Conservation (phyloP, 495 filamentous ascomycete species). For the Podospora appendiculata region DNA sequence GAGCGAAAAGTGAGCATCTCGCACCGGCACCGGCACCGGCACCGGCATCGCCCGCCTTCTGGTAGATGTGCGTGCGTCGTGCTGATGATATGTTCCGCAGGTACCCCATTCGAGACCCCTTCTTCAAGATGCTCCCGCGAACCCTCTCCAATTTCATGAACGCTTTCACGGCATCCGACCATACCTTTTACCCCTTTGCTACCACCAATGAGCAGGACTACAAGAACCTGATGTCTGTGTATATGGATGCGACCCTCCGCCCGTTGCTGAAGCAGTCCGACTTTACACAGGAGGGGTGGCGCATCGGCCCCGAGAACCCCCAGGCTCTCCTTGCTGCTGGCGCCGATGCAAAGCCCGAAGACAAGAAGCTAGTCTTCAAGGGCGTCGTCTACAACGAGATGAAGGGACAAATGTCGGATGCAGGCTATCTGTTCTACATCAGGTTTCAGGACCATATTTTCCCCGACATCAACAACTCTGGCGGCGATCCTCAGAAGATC, state of each 20-base stretch:
- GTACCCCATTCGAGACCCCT: conserved; percentile 93
- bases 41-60: not conserved
- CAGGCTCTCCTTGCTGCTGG: conserved; percentile 41
- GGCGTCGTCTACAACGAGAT: conserved; percentile 99
- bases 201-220: conserved; percentile 97
- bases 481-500: conserved; percentile 91
- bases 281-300: conserved; percentile 94
- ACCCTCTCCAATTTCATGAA: conserved; percentile 99
- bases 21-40: too few relatives aligned
- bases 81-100: conserved; percentile 36
- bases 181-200: conserved; percentile 97
- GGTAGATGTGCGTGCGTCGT: not conserved
- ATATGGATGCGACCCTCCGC: conserved; percentile 87
- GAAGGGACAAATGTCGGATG: conserved; percentile 98
- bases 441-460: conserved; percentile 90
- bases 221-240: conserved; percentile 91
- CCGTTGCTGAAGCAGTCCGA: conserved; percentile 84
- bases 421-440: conserved; percentile 92
- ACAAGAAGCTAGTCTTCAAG: conserved; percentile 78
- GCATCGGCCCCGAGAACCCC: conserved; percentile 86
- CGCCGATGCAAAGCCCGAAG: conserved; percentile 29
- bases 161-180: conserved; percentile 89
- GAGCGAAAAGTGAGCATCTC: conserved; percentile 75
- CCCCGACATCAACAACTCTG: conserved; percentile 88
- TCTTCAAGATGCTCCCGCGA: conserved; percentile 98